Evolutionary conservation across 2,329 filamentous ascomycete species (phyloP), one percentile per base, ranked within the genome.

Genomic region (Boeremia lycopersici): DNA sequence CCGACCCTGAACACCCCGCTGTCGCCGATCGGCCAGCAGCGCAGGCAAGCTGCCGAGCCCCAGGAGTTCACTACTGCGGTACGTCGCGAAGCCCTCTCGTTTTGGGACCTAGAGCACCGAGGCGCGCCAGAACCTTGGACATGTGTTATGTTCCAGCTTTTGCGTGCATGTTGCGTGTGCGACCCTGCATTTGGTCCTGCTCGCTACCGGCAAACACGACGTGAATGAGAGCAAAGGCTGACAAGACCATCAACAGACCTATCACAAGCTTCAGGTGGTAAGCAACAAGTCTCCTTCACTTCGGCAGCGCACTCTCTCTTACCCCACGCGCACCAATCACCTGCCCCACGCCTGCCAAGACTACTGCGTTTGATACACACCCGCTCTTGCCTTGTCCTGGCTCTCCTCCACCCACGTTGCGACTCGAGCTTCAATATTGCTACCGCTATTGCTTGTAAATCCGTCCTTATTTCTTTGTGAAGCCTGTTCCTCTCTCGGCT

Each of bases 261-360:
- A 87, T 70, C 86, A 89, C 69, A 89, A 89, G 79, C 87, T 90
- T 66, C 88, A 91, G 82, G 83, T 91, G 78, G 89, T 92, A 88
- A 79, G 88, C 48, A 56, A 52, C 33, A 55, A 56, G 15, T 65
- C 58, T 52, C 51, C 59, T 70, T 71, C 67, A 70, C 66, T 47
- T 59, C 57, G 52, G 34, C 51, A 62, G 57, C 49, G 11, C 34
- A 12, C 25, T 39, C 30, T 57, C 57, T 54, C 48, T 57, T 50
- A 57, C 53, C 39, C 53, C 42, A 43, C 45, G 10, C 12, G 39
- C 52, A 52, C 55, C 43, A 33, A 46, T 56, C 19, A 23, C 19
- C 19, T 23, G 44, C 53, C 53, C 38, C 54, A 44, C 34, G 36
- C 56, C 43, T 52, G 53, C 53, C 42, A 51, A 42, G 36, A 11